Evolutionary conservation across 1,284 basidiomycete species (phyloP).

Genomic region (Puccinia polysora): DNA sequence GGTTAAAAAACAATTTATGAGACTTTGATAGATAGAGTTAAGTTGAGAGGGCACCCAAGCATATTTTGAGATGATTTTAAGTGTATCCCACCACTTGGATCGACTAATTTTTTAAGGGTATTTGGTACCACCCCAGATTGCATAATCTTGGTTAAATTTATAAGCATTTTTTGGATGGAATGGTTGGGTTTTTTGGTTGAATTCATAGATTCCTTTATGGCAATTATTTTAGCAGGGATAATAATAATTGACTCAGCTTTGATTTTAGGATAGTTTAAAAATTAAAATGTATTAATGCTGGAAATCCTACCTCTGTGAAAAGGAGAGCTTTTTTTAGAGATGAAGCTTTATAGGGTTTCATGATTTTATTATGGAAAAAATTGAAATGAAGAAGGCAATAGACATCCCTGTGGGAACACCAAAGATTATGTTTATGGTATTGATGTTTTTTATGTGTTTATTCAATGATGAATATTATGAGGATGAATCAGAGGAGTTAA

Average conservation of each 20-base stretch:
- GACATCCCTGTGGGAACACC: constrained; percentile 79
- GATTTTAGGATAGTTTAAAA: constrained; percentile 62
- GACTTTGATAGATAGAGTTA: neutral
- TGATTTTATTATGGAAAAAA: constrained; percentile 24
- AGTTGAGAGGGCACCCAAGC: constrained; percentile 64
- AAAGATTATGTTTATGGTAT: constrained; percentile 77
- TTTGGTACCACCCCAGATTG: constrained; percentile 74
- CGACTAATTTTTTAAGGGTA: constrained; percentile 63
- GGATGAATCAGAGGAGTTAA: too few species aligned
- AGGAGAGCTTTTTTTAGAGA: constrained; percentile 26
- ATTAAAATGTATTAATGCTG: constrained; percentile 69
- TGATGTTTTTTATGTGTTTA: too few species aligned
- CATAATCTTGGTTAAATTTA: too few species aligned
- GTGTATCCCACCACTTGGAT: constrained; percentile 64
- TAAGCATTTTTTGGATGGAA: too few species aligned
- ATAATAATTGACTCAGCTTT: constrained; percentile 86
- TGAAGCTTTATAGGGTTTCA: neutral
- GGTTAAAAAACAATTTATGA: neutral
- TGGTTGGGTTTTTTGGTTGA: constrained; percentile 64
- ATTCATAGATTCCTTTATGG: constrained; percentile 63
- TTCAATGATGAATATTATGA: too few species aligned
- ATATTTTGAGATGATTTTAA: constrained; percentile 73
- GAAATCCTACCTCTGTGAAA: constrained; percentile 63
- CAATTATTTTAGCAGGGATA: constrained; percentile 58
- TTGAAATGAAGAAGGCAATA: constrained; percentile 75